Evolutionary conservation across 768 basidiomycete genomes (phyloP).

Genomic region (Russula sp.): DNA sequence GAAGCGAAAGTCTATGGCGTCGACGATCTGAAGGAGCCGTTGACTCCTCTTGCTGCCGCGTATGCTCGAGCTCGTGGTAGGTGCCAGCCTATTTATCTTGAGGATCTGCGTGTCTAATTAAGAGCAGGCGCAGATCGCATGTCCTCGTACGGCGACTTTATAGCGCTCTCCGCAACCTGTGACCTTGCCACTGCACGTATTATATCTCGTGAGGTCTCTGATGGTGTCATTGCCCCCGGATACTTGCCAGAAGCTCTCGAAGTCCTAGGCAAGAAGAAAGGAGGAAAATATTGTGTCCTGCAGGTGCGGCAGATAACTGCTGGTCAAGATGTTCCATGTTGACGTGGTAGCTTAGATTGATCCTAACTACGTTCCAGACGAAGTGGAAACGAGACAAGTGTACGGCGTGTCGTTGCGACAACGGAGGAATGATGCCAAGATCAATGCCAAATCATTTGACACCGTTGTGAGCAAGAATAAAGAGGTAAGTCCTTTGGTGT

Average conservation of each 20-base stretch:
- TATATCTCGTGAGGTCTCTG: constrained; percentile 98
- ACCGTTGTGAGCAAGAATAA: constrained; percentile 89
- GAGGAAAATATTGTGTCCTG: constrained; percentile 95
- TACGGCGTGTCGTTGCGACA: constrained; percentile 90
- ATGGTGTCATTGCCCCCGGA: constrained; percentile 95
- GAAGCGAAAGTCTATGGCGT: constrained; percentile 96
- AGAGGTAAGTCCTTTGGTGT: constrained; percentile 43
- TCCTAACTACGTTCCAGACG: constrained; percentile 68
- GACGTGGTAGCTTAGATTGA: constrained; percentile 58
- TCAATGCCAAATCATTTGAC: constrained; percentile 69
- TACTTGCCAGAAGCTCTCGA: constrained; percentile 86
- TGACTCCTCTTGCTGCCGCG: constrained; percentile 84
- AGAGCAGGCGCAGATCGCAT: constrained; percentile 86
- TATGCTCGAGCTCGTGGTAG: constrained; percentile 92
- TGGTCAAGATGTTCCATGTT: neutral
- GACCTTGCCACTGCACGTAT: constrained; percentile 93
- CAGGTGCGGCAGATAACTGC: constrained; percentile 44
- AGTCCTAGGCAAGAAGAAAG: constrained; percentile 91
- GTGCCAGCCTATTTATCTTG: neutral
- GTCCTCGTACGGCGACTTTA: constrained; percentile 99
- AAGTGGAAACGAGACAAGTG: constrained; percentile 88
- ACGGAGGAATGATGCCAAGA: constrained; percentile 82
- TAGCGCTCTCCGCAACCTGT: constrained; percentile 87
- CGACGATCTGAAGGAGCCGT: constrained; percentile 84
- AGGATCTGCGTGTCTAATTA: neutral